These are phyloP conservation scores for Trichoderma afroharzianum DNA, from an alignment of 2,329 filamentous ascomycete species.

Conservation along the genomic window DNA sequence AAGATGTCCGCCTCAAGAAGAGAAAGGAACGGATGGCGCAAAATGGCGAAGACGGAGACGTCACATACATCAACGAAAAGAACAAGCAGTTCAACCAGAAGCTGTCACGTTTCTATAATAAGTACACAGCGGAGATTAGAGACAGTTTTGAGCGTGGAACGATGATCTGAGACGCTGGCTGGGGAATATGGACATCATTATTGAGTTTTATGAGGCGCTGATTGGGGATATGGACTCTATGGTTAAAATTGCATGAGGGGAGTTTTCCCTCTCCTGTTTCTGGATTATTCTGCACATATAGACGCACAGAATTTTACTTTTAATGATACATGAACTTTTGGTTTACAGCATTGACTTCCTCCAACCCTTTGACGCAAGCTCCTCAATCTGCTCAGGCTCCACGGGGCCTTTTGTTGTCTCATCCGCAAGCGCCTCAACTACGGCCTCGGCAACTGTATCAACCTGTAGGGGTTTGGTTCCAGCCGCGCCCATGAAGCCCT, in stretches of 20 bases:
- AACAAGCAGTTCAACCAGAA: conserved; percentile 99
- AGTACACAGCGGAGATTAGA: conserved; percentile 94
- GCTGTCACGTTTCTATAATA: conserved; percentile 92
- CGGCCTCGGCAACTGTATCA: conserved; percentile 81
- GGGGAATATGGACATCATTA: background rate
- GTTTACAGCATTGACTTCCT: conserved; percentile 80
- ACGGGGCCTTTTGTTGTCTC: conserved; percentile 69
- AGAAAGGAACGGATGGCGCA: conserved; percentile 72
- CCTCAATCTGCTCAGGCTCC: conserved; percentile 75
- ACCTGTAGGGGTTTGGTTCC: conserved; percentile 84
- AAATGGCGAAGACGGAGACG: conserved; percentile 81
- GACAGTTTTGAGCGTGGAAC: conserved; percentile 98
- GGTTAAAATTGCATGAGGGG: background rate
- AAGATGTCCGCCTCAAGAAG: conserved; percentile 83
- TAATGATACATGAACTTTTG: conserved; percentile 7
- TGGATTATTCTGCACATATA: conserved; percentile 25
- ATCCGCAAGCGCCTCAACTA: conserved; percentile 81
- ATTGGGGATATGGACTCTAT: background rate
- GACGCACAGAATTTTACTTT: background rate
- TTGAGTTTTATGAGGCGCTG: background rate
- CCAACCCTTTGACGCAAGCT: conserved; percentile 78
- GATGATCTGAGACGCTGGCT: conserved; percentile 62
- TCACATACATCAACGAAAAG: conserved; percentile 99
- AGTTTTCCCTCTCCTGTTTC: background rate
- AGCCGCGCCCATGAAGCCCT: conserved; percentile 73